Conservation (phyloP, 148 eudicot species). For the Diospyros kaki region DNA sequence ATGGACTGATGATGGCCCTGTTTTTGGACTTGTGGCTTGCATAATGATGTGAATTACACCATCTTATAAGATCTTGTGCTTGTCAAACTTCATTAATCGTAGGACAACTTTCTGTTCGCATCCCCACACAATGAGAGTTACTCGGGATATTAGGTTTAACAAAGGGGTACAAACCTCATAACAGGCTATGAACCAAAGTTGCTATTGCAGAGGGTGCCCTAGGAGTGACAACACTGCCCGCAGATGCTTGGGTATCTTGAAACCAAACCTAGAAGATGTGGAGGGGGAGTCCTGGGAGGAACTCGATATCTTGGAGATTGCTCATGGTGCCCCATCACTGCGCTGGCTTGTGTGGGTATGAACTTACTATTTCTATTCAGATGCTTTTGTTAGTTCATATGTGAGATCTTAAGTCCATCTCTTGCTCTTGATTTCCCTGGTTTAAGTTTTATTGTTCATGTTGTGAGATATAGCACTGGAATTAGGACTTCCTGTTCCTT, state of each 20-base stretch:
- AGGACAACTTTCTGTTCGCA: slow-evolving; percentile 2
- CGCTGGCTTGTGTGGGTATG: slow-evolving; percentile 99
- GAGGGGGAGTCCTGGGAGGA: slow-evolving; percentile 98
- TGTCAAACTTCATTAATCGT: too few relatives aligned
- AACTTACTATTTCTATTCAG: neutral
- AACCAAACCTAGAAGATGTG: slow-evolving; percentile 50
- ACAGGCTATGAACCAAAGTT: slow-evolving; percentile 44
- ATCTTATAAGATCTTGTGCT: too few relatives aligned
- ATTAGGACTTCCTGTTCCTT: neutral
- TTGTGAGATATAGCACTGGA: neutral
- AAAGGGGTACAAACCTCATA: slow-evolving; percentile 30
- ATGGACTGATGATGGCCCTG: too few relatives aligned
- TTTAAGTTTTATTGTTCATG: neutral
- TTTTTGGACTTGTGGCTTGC: too few relatives aligned
- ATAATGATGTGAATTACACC: too few relatives aligned
- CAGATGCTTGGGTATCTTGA: slow-evolving; percentile 60
- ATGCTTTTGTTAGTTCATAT: neutral
- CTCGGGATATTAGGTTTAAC: slow-evolving; percentile 33
- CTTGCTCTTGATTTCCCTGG: neutral
- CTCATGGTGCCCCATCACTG: slow-evolving; percentile 59
- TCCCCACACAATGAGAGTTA: slow-evolving; percentile 19
- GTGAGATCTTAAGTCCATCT: neutral
- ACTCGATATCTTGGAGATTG: slow-evolving; percentile 60
- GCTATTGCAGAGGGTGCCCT: slow-evolving; percentile 86
- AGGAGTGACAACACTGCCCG: slow-evolving; percentile 67